Conservation (phyloP, 1,284 basidiomycete genomes). For the Phaffia rhodozyma region DNA sequence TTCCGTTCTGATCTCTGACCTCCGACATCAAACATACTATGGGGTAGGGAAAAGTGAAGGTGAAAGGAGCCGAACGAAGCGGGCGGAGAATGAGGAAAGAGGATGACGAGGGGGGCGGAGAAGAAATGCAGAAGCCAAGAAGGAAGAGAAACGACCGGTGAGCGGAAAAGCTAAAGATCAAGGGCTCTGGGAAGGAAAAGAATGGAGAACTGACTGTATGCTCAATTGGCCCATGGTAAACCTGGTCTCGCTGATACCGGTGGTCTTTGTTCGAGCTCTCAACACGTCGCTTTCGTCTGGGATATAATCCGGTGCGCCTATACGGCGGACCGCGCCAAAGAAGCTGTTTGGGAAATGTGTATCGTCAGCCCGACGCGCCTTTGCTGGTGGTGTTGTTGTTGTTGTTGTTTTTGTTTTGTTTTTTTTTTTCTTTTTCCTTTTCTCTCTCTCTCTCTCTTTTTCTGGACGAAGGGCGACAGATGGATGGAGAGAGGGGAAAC, state of each 20-base stretch:
- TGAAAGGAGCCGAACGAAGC: background rate
- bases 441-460: background rate
- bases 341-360: slow-evolving; percentile 56
- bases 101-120: background rate
- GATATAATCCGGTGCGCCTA: slow-evolving; percentile 65
- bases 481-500: slow-evolving; percentile 27
- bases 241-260: slow-evolving; percentile 84
- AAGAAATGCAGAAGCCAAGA: too few relatives aligned
- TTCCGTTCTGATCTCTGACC: slow-evolving; percentile 87
- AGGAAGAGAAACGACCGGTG: too few relatives aligned
- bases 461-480: background rate
- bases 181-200: background rate
- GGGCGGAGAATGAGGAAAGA: background rate
- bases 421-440: background rate
- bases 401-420: too few relatives aligned
- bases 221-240: slow-evolving; percentile 40
- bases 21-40: slow-evolving; percentile 83
- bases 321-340: slow-evolving; percentile 70
- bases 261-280: slow-evolving; percentile 77
- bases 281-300: slow-evolving; percentile 85
- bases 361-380: too few relatives aligned
- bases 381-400: too few relatives aligned
- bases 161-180: too few relatives aligned
- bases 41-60: background rate
- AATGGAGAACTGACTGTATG: slow-evolving; percentile 35